These are phyloP conservation scores for Globisporangium cystogenes DNA, from an alignment of 352 stramenopile genomes.

Conservation along the genomic window DNA sequence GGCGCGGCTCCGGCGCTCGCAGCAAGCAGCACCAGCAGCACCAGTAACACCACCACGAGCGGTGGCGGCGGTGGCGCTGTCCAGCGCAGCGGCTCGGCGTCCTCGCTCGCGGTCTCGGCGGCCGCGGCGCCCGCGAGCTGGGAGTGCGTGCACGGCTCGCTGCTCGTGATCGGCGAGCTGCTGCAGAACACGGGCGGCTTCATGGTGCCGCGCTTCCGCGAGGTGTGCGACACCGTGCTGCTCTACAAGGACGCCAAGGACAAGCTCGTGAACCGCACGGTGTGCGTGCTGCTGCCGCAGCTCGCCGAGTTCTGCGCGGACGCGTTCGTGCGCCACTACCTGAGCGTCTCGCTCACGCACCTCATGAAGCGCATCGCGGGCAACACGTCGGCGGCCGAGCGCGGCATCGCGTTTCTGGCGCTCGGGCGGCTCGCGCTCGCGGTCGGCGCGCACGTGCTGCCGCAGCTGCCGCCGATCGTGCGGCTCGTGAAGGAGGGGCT, in stretches of 20 bases:
- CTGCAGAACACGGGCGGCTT: constrained; percentile 94
- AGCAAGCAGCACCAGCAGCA: background rate
- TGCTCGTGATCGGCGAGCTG: constrained; percentile 94
- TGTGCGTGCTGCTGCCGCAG: constrained; percentile 89
- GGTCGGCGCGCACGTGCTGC: constrained; percentile 85
- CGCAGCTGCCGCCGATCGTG: constrained; percentile 75
- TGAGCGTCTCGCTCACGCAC: constrained; percentile 77
- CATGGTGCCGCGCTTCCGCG: constrained; percentile 95
- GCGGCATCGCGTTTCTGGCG: constrained; percentile 87
- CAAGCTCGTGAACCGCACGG: constrained; percentile 73
- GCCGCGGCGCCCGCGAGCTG: constrained; percentile 33
- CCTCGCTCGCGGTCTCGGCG: constrained; percentile 4
- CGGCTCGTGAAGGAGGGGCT: constrained; percentile 72
- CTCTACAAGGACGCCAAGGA: constrained; percentile 90
- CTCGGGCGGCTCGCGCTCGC: constrained; percentile 92
- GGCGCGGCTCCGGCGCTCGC: background rate
- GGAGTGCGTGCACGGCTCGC: constrained; percentile 91
- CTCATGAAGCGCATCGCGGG: constrained; percentile 78
- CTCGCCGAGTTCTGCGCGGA: constrained; percentile 91
- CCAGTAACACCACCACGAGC: no score
- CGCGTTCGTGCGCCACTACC: constrained; percentile 92
- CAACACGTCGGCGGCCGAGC: constrained; percentile 51
- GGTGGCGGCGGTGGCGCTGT: no score
- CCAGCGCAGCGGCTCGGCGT: no score
- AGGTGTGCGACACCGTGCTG: constrained; percentile 93